These are phyloP conservation scores for Wickerhamomyces bovis DNA, from an alignment of 805 yeast species.

Conservation along the genomic window DNA sequence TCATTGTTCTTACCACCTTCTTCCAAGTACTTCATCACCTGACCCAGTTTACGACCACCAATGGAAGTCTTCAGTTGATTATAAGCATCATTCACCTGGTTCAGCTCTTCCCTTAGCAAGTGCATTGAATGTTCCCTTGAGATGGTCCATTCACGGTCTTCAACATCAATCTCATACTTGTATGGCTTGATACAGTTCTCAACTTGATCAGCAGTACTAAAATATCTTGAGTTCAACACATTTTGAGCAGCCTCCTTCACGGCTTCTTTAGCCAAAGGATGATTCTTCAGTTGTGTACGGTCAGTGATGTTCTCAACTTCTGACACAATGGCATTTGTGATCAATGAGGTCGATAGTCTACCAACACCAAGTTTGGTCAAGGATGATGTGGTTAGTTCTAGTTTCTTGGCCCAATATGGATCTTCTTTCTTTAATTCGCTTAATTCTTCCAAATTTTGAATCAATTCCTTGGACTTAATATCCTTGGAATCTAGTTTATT, in stretches of 20 bases:
- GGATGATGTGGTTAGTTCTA: constrained; percentile 78
- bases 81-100: constrained; percentile 69
- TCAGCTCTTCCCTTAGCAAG: constrained; percentile 75
- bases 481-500: constrained; percentile 39
- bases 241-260: constrained; percentile 80
- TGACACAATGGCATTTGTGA: constrained; percentile 71
- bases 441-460: constrained; percentile 48
- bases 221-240: constrained; percentile 72
- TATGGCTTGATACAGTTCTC: constrained; percentile 98
- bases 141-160: constrained; percentile 86
- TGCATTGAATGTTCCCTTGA: constrained; percentile 74
- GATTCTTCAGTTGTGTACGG: constrained; percentile 70
- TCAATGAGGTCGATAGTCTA: constrained; percentile 73
- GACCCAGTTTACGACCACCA: constrained; percentile 79
- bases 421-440: constrained; percentile 58
- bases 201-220: constrained; percentile 95
- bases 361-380: constrained; percentile 94
- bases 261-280: constrained; percentile 78
- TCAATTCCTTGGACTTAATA: constrained; percentile 19
- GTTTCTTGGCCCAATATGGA: constrained; percentile 78
- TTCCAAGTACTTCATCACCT: constrained; percentile 69
- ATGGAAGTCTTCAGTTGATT: constrained; percentile 55
- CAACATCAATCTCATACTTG: constrained; percentile 94
- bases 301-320: constrained; percentile 74
- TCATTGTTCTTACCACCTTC: constrained; percentile 34